Evolutionary conservation across 2,329 filamentous ascomycete species (phyloP), one percentile per base, ranked within the genome.

Genomic region (Chaetomium sp.): DNA sequence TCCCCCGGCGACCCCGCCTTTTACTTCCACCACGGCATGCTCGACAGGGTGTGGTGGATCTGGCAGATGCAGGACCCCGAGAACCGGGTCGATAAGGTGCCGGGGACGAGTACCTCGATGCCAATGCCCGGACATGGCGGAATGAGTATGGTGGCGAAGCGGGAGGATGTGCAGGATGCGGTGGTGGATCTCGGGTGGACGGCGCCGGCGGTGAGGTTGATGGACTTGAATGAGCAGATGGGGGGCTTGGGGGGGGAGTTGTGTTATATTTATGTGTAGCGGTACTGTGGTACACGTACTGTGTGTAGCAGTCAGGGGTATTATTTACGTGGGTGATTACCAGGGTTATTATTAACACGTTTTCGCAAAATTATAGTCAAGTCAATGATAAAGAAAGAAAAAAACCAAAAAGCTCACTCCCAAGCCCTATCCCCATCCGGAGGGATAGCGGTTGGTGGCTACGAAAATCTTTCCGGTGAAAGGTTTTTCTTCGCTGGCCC

Each of bases 11-110:
- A 73, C 57, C 71, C 71, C 0, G 57, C 69, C 49, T 74, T 73
- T 64, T 74, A 71, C 62, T 70, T 73, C 61, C 71, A 74, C 59
- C 71, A 73, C 57, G 66, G 65, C 6, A 52, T 64, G n/a, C 60
- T 74, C 0, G 71, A 74, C 59, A 69, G 71, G 0, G 59, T 73
- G 1, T 74, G 70, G 70, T 73, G 71, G 71, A 68, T 72, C 53
- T 73, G 71, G 71, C 71, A 74, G 63, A 71, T 71, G 67, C 70
- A 71, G 56, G 70, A 73, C 55, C 65, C 66, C 5, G 67, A 68
- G 10, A 64, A 60, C 7, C 67, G 72, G 6, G 57, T 72, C 33
- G 59, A 71, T 40, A 64, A 65, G 4, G 53, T 72, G 19, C 68
- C 67, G 0, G 61, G 59, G 10, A 56, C 42, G 34, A 52, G 55